These are phyloP conservation scores for Aspergillus sclerotiicarbonarius DNA, from an alignment of 495 filamentous ascomycete genomes.

Conservation along the genomic window DNA sequence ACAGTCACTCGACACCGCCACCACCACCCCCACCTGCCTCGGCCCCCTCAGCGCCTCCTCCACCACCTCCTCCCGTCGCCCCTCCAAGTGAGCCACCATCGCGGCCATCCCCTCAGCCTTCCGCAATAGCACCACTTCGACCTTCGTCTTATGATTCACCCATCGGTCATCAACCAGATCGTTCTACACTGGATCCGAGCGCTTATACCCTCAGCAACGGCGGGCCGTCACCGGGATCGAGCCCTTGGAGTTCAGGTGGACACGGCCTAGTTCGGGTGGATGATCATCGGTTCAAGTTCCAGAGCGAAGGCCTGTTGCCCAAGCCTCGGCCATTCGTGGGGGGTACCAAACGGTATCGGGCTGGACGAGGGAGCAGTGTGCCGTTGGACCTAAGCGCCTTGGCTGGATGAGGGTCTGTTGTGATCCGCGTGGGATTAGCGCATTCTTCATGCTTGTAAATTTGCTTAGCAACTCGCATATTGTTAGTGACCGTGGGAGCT, in stretches of 20 bases:
- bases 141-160: conserved; percentile 50
- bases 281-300: conserved; percentile 84
- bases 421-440: conserved; percentile 6
- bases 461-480: not conserved
- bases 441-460: conserved; percentile 1
- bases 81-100: conserved; percentile 45
- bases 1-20: conserved; percentile 50
- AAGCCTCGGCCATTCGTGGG: conserved; percentile 79
- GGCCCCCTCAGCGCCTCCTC: conserved; percentile 47
- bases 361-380: conserved; percentile 89
- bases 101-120: conserved; percentile 31
- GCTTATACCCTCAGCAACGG: conserved; percentile 72
- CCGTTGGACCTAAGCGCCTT: conserved; percentile 73
- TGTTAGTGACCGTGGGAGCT: not conserved
- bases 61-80: conserved; percentile 44
- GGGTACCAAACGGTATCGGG: conserved; percentile 73
- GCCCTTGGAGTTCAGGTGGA: conserved; percentile 28
- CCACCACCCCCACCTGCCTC: conserved; percentile 54
- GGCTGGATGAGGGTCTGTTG: conserved; percentile 27
- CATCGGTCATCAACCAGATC: conserved; percentile 40
- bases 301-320: conserved; percentile 75
- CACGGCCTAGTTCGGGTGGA: conserved; percentile 60
- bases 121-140: conserved; percentile 39
- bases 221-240: conserved; percentile 33
- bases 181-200: conserved; percentile 69